A percentile compares a stretch with the other conserved stretches of the same genome.
Evolutionary conservation across 202 grass and related monocot genomes (phyloP).

Genomic region (Dendrocalamus latiflorus): DNA sequence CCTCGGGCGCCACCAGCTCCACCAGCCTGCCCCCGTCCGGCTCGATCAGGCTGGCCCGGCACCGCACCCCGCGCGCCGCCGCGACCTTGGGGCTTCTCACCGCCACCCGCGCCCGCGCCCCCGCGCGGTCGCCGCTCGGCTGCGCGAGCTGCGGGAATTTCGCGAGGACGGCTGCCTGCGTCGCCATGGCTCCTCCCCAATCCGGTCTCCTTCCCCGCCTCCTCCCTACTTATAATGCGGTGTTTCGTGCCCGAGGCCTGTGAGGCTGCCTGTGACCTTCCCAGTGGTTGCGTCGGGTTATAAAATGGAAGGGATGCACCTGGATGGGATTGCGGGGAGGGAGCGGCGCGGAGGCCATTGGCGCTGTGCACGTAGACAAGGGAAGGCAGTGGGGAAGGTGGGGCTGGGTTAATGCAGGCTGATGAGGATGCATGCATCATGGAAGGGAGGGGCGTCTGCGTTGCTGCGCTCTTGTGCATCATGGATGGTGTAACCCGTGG

Average conservation of each 20-base stretch:
- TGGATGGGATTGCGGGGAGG: conserved; percentile 56
- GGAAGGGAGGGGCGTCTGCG: too few species aligned
- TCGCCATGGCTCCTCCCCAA: conserved; percentile 43
- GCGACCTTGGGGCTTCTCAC: background rate
- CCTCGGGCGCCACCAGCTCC: conserved; percentile 64
- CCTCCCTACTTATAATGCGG: conserved; percentile 24
- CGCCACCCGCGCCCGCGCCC: background rate
- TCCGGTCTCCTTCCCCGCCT: background rate
- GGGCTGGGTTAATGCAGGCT: too few species aligned
- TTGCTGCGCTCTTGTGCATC: too few species aligned
- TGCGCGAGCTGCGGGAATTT: conserved; percentile 35
- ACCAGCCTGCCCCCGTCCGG: conserved; percentile 83
- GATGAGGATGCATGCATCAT: too few species aligned
- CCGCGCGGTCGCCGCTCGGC: conserved; percentile 1
- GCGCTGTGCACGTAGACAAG: too few species aligned
- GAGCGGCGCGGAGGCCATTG: conserved; percentile 13
- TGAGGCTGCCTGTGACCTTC: conserved; percentile 9
- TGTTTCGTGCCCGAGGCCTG: background rate
- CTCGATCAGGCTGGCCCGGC: conserved; percentile 68
- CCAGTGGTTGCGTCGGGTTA: conserved; percentile 8
- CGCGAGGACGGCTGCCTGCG: conserved; percentile 36
- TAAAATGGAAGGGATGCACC: conserved; percentile 26
- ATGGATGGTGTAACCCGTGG: too few species aligned
- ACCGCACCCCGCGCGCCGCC: conserved; percentile 23
- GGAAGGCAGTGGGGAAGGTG: too few species aligned